Percentiles rank a stretch among this genome's conserved stretches.
These are phyloP conservation scores for Candolleomyces efflorescens DNA, from an alignment of 768 basidiomycete genomes.

Conservation along the genomic window DNA sequence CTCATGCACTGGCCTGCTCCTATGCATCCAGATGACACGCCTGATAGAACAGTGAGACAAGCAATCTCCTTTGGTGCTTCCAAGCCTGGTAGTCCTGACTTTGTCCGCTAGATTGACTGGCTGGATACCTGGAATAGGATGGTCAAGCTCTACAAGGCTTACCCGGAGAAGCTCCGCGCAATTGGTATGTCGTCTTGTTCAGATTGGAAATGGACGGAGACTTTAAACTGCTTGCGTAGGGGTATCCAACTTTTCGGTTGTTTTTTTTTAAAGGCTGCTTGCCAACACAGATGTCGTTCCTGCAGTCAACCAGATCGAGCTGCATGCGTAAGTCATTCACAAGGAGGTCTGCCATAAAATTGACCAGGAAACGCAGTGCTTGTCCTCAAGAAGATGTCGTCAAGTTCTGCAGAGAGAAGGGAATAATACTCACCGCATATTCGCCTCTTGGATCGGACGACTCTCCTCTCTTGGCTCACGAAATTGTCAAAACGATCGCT, in stretches of 20 bases:
- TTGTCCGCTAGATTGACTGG: constrained; percentile 43
- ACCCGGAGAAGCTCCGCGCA: constrained; percentile 70
- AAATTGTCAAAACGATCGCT: constrained; percentile 57
- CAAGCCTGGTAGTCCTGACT: not conserved
- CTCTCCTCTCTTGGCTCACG: constrained; percentile 62
- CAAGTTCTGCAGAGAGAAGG: constrained; percentile 54
- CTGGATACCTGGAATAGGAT: constrained; percentile 77
- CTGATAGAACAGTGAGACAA: constrained; percentile 41
- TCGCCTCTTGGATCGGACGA: constrained; percentile 73
- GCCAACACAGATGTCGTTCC: constrained; percentile 56
- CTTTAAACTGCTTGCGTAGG: constrained; percentile 23
- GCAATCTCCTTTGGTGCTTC: not conserved
- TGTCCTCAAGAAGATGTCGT: constrained; percentile 66
- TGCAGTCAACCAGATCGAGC: constrained; percentile 78
- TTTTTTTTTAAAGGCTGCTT: constrained; percentile 59
- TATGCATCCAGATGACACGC: constrained; percentile 48
- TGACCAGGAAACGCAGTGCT: constrained; percentile 28
- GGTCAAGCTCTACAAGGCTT: constrained; percentile 60
- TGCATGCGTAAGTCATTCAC: constrained; percentile 52
- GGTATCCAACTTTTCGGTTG: constrained; percentile 69
- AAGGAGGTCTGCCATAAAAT: not conserved
- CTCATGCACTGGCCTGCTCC: constrained; percentile 85
- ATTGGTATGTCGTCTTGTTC: constrained; percentile 46
- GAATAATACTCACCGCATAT: constrained; percentile 73
- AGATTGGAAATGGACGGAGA: not conserved